A percentile compares a stretch with the other conserved stretches of the same genome.
These are phyloP conservation scores for Pythium sp. DNA, from an alignment of 352 stramenopile genomes.

Conservation along the genomic window DNA sequence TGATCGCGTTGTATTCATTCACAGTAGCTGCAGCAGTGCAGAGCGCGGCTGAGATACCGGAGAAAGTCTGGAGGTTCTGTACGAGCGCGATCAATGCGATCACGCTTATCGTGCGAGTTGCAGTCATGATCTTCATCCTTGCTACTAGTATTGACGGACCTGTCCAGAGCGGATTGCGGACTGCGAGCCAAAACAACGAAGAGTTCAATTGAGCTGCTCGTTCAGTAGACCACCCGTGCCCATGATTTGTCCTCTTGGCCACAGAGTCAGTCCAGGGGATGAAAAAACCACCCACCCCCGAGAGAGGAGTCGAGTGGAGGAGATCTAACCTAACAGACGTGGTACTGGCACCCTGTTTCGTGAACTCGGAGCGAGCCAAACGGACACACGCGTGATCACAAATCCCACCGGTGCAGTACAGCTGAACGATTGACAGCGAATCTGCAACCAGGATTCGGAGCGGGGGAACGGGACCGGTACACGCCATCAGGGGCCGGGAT, in stretches of 20 bases:
- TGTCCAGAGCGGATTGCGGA: not conserved
- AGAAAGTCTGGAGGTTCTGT: not conserved
- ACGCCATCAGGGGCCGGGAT: not conserved
- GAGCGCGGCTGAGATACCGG: not conserved
- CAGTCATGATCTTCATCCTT: not conserved
- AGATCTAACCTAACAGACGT: not conserved
- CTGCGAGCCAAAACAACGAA: not conserved
- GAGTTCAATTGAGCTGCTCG: not conserved
- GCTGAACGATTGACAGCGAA: not conserved
- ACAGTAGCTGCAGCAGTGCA: not conserved
- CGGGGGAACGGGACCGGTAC: not conserved
- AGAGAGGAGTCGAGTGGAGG: not conserved
- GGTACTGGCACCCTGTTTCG: not conserved
- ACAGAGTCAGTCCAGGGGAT: not conserved
- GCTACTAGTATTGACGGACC: no score
- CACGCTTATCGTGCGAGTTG: not conserved
- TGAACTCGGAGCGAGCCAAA: not conserved
- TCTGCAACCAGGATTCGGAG: not conserved
- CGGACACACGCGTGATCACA: not conserved
- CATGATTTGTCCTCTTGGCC: not conserved
- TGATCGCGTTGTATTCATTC: not conserved
- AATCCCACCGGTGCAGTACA: not conserved
- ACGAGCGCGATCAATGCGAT: not conserved
- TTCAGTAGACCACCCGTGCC: not conserved
- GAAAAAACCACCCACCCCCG: not conserved